Evolutionary conservation across 768 basidiomycete species (phyloP).

Genomic region (Rhizopogon roseolus): DNA sequence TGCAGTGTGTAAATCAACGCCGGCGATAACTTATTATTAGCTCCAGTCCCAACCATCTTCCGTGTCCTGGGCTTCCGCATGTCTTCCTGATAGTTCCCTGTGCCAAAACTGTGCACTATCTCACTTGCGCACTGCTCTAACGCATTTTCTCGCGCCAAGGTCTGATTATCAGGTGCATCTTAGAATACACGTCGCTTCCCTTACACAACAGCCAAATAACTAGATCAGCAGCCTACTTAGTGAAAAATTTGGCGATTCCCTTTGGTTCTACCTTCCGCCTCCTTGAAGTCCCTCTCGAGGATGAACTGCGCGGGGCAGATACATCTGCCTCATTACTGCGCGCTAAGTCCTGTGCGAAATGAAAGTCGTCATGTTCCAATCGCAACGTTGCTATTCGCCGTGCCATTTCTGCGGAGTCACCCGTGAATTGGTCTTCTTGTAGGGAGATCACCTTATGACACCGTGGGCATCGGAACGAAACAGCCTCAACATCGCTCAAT

Average conservation of each 20-base stretch:
- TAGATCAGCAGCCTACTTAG: slow-evolving; percentile 16
- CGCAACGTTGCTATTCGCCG: slow-evolving; percentile 38
- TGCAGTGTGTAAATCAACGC: no score
- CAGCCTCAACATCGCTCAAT: not conserved
- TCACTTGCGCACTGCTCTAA: not conserved
- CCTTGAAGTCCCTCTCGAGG: slow-evolving; percentile 13
- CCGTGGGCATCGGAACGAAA: slow-evolving; percentile 53
- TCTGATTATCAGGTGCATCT: not conserved
- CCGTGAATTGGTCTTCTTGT: slow-evolving; percentile 13
- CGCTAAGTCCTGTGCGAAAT: slow-evolving; percentile 78
- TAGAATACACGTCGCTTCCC: not conserved
- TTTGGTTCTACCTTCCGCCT: slow-evolving; percentile 24
- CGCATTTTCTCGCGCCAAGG: not conserved
- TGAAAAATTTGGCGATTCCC: slow-evolving; percentile 48
- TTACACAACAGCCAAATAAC: not conserved
- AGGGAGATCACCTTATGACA: slow-evolving; percentile 47
- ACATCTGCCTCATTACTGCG: slow-evolving; percentile 26
- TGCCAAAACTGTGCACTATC: not conserved
- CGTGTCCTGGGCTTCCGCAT: no score
- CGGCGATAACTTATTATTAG: no score
- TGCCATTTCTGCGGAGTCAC: slow-evolving; percentile 21
- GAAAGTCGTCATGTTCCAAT: slow-evolving; percentile 85
- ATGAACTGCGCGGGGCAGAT: slow-evolving; percentile 5
- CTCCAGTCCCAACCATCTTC: no score
- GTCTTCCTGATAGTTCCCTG: no score